These are phyloP conservation scores for Vigna unguiculata DNA, from an alignment of 306 rosid species.

Conservation along the genomic window DNA sequence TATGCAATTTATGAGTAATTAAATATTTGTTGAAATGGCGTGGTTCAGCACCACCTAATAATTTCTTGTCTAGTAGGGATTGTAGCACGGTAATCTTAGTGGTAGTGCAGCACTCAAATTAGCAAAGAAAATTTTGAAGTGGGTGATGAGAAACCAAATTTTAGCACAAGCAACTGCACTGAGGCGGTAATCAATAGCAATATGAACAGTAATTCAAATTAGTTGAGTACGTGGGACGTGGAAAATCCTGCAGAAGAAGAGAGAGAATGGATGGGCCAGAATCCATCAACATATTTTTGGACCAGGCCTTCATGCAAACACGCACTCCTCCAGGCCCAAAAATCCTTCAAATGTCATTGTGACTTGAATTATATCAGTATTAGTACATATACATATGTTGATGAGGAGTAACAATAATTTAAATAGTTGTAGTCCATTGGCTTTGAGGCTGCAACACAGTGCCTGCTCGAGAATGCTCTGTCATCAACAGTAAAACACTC, in stretches of 20 bases:
- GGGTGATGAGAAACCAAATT: not conserved
- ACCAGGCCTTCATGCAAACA: not conserved
- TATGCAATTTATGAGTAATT: too few species aligned
- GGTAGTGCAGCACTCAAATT: not conserved
- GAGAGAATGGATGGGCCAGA: not conserved
- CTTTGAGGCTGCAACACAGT: slow-evolving; percentile 45
- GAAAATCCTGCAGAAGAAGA: not conserved
- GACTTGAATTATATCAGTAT: too few species aligned
- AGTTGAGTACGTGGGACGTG: not conserved
- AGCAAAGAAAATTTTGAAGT: not conserved
- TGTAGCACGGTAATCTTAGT: not conserved
- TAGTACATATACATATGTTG: not conserved
- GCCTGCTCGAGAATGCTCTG: slow-evolving; percentile 48
- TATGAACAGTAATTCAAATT: too few species aligned
- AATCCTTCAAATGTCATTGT: not conserved
- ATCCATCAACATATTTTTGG: not conserved
- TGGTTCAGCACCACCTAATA: too few species aligned
- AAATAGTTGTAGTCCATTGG: slow-evolving; percentile 43
- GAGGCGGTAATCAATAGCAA: too few species aligned
- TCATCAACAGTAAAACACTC: slow-evolving; percentile 51
- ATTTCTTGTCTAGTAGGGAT: too few species aligned
- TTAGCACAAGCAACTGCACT: not conserved
- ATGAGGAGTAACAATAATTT: too few species aligned
- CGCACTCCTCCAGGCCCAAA: not conserved
- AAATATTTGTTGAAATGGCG: too few species aligned